These are phyloP conservation scores for Laburnicola sp. DNA, from an alignment of 2,329 filamentous ascomycete genomes.

Conservation along the genomic window DNA sequence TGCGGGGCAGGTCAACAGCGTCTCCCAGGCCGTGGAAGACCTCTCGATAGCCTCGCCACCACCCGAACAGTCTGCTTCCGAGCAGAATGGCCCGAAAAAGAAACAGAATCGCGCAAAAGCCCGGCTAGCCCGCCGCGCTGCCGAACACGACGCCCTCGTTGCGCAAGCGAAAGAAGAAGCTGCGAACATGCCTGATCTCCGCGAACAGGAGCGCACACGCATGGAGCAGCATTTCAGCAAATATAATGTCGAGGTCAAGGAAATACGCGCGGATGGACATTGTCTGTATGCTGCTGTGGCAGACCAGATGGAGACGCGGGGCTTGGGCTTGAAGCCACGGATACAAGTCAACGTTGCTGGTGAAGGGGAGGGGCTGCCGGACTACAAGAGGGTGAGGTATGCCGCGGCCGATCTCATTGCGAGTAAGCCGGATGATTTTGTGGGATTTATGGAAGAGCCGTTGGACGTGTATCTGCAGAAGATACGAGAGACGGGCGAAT, in stretches of 20 bases:
- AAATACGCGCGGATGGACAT: conserved; percentile 88
- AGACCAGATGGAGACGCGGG: conserved; percentile 69
- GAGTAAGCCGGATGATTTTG: conserved; percentile 76
- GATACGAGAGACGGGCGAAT: conserved; percentile 86
- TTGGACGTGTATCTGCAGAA: conserved; percentile 72
- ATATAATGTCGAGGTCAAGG: conserved; percentile 69
- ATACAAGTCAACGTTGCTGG: conserved; percentile 35
- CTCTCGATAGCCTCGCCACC: conserved; percentile 17
- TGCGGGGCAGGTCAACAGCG: conserved; percentile 11
- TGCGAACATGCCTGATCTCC: conserved; percentile 45
- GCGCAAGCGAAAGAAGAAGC: conserved; percentile 75
- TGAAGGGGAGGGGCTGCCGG: conserved; percentile 20
- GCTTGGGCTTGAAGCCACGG: conserved; percentile 36
- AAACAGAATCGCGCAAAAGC: conserved; percentile 93
- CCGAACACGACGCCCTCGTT: conserved; percentile 74
- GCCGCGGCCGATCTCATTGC: conserved; percentile 78
- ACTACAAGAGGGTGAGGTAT: conserved; percentile 69
- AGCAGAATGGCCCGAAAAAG: conserved; percentile 49
- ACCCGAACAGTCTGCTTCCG: conserved; percentile 3
- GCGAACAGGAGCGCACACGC: conserved; percentile 50
- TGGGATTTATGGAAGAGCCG: conserved; percentile 82
- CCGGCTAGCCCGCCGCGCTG: conserved; percentile 82
- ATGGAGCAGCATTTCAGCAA: conserved; percentile 70
- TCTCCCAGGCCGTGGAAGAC: conserved; percentile 20
- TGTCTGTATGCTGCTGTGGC: conserved; percentile 92